A percentile compares a stretch with the other conserved stretches of the same genome.
These are phyloP conservation scores for Eurotiales sp. DNA, from an alignment of 2,329 filamentous ascomycete genomes.

Conservation along the genomic window DNA sequence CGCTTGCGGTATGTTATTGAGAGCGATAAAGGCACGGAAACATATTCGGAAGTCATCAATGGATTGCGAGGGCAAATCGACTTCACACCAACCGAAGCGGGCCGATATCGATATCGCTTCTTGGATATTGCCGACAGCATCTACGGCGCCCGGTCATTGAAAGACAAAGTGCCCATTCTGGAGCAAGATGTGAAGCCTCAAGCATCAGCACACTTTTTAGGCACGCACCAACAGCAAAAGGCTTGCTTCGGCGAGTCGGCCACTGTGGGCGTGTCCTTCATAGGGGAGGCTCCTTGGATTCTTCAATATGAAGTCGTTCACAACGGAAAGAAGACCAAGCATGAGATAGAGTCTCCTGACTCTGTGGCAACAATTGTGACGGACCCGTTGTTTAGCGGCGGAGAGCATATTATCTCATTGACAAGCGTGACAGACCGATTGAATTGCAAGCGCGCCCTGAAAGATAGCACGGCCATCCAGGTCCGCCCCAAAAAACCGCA, in stretches of 20 bases:
- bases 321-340: slow-evolving; percentile 75
- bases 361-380: slow-evolving; percentile 70
- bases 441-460: slow-evolving; percentile 79
- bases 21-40: slow-evolving; percentile 54
- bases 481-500: slow-evolving; percentile 86
- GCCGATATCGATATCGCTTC: slow-evolving; percentile 84
- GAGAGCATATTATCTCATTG: slow-evolving; percentile 83
- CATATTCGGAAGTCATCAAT: slow-evolving; percentile 56
- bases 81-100: slow-evolving; percentile 74
- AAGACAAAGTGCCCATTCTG: slow-evolving; percentile 60
- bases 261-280: slow-evolving; percentile 67
- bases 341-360: slow-evolving; percentile 61
- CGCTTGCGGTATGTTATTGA: slow-evolving; percentile 72
- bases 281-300: slow-evolving; percentile 81
- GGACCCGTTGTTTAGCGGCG: slow-evolving; percentile 69
- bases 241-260: slow-evolving; percentile 82
- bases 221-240: slow-evolving; percentile 52
- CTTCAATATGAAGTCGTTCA: slow-evolving; percentile 92
- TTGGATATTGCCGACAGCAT: slow-evolving; percentile 75
- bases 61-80: slow-evolving; percentile 80
- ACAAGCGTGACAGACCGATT: slow-evolving; percentile 82
- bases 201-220: slow-evolving; percentile 69
- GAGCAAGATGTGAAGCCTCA: slow-evolving; percentile 93
- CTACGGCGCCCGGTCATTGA: slow-evolving; percentile 65
- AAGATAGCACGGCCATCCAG: slow-evolving; percentile 78